phyloP scores from a whole-genome alignment of 371 early-diverging fungal species.

The Lichtheimia corymbifera region DNA sequence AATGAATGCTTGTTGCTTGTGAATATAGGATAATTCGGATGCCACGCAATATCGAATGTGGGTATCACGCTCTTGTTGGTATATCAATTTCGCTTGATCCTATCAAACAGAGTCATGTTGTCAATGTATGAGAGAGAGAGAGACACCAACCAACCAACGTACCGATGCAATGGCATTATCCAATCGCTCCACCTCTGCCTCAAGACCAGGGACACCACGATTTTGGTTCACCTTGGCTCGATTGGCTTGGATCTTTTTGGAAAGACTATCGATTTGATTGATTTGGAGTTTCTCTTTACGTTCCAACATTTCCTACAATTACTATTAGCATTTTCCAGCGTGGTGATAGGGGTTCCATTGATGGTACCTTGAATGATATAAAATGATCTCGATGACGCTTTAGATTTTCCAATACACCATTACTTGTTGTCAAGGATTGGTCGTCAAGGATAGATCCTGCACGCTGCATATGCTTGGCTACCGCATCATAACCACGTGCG shows the following conservation, averaged over 20 bases:
- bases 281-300: slow-evolving; percentile 18
- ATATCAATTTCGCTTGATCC: slow-evolving; percentile 26
- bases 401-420: slow-evolving; percentile 57
- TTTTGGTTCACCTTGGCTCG: slow-evolving; percentile 42
- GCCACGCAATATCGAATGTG: slow-evolving; percentile 38
- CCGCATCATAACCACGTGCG: slow-evolving; percentile 47
- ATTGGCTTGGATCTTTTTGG: slow-evolving; percentile 31
- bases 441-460: slow-evolving; percentile 46
- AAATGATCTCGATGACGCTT: slow-evolving; percentile 62
- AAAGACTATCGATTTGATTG: slow-evolving; percentile 28
- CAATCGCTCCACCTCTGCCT: slow-evolving; percentile 39
- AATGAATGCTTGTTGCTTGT: slow-evolving; percentile 45
- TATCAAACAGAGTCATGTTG: neutral
- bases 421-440: slow-evolving; percentile 36
- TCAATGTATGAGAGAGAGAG: neutral
- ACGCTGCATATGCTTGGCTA: slow-evolving; percentile 46
- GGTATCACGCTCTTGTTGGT: slow-evolving; percentile 30
- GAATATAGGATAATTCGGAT: slow-evolving; percentile 35
- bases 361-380: slow-evolving; percentile 52
- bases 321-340: no score
- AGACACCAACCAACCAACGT: slow-evolving; percentile 20
- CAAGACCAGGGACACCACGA: slow-evolving; percentile 47
- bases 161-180: slow-evolving; percentile 38
- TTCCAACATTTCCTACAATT: slow-evolving; percentile 20
- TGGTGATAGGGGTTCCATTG: no score